Evolutionary conservation across 2,329 filamentous ascomycete species (phyloP), one percentile per base, ranked within the genome.

Genomic region (Macrophomina phaseolina): DNA sequence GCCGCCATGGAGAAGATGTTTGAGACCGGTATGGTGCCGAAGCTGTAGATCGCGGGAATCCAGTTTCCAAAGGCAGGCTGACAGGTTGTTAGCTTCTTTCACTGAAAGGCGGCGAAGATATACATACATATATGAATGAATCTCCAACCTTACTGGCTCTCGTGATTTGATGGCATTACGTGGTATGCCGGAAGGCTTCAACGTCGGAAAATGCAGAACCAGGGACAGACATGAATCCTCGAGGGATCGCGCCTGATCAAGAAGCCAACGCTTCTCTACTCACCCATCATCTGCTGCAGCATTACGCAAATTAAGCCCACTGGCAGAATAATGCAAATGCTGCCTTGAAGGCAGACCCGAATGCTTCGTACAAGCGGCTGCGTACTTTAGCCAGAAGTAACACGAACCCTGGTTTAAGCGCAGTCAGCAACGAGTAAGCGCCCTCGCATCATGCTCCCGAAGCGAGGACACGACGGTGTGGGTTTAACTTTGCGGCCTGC

Each of bases 1-100:
- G 60, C 69, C 53, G 76, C 70, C 53, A 74, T 79, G 49, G 69
- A 72, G 55, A 67, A 64, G 12, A 61, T 80, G 67, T 62, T 80
- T 63, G 76, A 79, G 66, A 52, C 45, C 23, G 18, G 14, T 28
- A n/a, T 60, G 14, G 18, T n/a, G 40, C 18, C 64, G 16, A 60
- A 18, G 12, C 16, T 66, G 18, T 60, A 58, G 36, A 58, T 48
- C 30, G 42, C 18, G 78, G 60, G 56, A 2, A 11, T 11, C 23
- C 5, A 14, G 38, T 12, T 34, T n/a, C n/a, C 14, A 18, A 34
- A 38, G 52, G 18, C 52, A 40, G 52, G 32, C 7, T 55, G 52
- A 40, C 30, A 3, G 18, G 42, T 7, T 6, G n/a, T 45, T 28
- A 30, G 30, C 23, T 32, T 4, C n/a, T 48, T 36, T 9, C 42